phyloP scores from a whole-genome alignment of 768 basidiomycete genomes.

The Tylopilus sp. region DNA sequence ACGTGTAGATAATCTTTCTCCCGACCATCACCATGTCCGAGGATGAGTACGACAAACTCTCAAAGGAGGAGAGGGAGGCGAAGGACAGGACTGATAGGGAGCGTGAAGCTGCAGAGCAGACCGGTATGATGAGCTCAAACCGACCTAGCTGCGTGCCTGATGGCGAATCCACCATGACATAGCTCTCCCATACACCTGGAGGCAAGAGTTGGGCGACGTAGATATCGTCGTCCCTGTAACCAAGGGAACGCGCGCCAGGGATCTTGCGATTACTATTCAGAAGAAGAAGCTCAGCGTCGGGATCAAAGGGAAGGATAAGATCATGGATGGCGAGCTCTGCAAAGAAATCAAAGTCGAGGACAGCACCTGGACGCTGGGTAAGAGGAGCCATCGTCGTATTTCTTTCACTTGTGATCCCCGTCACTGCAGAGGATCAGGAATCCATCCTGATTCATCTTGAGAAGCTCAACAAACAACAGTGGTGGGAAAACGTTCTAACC shows the following conservation, averaged over 20 bases:
- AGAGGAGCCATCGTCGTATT: conserved; percentile 9
- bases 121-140: conserved; percentile 49
- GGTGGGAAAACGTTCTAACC: conserved; percentile 97
- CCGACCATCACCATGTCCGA: conserved; percentile 33
- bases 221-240: conserved; percentile 83
- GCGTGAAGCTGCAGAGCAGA: conserved; percentile 78
- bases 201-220: conserved; percentile 83
- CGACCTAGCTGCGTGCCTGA: conserved; percentile 18
- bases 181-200: conserved; percentile 93
- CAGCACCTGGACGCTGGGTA: conserved; percentile 95
- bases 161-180: conserved; percentile 9
- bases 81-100: conserved; percentile 67
- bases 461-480: conserved; percentile 82
- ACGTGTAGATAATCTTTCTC: conserved; percentile 28
- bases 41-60: conserved; percentile 72
- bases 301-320: conserved; percentile 80
- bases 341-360: conserved; percentile 95
- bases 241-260: conserved; percentile 77
- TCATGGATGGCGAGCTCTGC: conserved; percentile 88
- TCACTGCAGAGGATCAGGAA: conserved; percentile 67
- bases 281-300: conserved; percentile 83
- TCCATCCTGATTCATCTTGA: conserved; percentile 74
- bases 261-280: conserved; percentile 69
- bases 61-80: conserved; percentile 69
- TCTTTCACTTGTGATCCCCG: conserved; percentile 11